Base-by-base conservation (phyloP, 1,284 basidiomycete genomes). In the Sanghuangporus baumii region DNA sequence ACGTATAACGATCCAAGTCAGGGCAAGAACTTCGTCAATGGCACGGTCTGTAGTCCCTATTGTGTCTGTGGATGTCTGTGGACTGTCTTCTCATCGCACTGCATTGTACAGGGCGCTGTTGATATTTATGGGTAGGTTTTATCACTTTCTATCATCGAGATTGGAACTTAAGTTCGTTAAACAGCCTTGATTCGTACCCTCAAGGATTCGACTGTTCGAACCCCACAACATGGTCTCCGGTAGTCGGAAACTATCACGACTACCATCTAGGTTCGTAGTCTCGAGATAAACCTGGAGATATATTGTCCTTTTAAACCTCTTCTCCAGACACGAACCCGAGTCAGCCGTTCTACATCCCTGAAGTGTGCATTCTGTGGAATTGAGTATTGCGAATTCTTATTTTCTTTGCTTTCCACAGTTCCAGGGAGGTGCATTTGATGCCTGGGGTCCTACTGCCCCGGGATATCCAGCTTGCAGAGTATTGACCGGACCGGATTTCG, bases 161-260 rank as follows among this genome's bases (percentile, higher is more conserved):
- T 38, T 52, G 18, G n/a, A 20, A 5, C 16, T 38, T 18, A 23
- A 51, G n/a, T 14, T 1, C 47, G 14, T 38, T 14, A 18, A 16
- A 11, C 50, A 81, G 80, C 7, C 67, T 85, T 66, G 86, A 91
- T 70, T 80, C 83, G 0, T 90, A 91, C 68, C 88, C 86, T 12
- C 85, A 88, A 74, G 77, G 81, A 3, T 91, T 89, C 69, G 87
- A 91, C 70, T 91, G 89, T 73, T 86, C 86, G 1, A 77, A 84
- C 66, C 87, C 88, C 0, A 71, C 75, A 0, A 70, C 71, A 0
- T 92, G 88, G 88, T 79, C 72, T 2, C 78, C 80, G 1, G 81
- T 89, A 16, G 74, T 75, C 0, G 80, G 78, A 41, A 67, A 66
- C 46, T 72, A 74, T 65, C 60, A 69, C 18, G 61, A 67, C 31